These are phyloP conservation scores for Cydonia oblonga DNA, from an alignment of 331 rosid species.

Conservation along the genomic window DNA sequence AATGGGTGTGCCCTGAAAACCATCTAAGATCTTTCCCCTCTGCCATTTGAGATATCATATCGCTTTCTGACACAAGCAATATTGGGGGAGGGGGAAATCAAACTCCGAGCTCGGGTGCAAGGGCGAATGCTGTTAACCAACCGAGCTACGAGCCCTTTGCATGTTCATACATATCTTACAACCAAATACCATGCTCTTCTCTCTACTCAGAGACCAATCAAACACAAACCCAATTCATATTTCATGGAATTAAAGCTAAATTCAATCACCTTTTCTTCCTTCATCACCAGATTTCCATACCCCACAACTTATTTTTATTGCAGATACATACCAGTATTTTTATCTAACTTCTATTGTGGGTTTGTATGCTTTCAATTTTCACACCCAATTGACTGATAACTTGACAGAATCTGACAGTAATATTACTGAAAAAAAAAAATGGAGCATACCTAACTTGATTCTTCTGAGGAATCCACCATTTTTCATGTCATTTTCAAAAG, in stretches of 20 bases:
- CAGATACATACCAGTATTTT: neutral
- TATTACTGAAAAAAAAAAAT: neutral
- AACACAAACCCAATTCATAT: slow-evolving; percentile 29
- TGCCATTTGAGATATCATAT: slow-evolving; percentile 31
- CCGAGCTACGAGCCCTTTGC: too few species aligned
- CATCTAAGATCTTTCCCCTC: slow-evolving; percentile 22
- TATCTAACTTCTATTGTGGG: neutral
- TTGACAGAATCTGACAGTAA: neutral
- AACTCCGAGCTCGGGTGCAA: too few species aligned
- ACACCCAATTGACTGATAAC: slow-evolving; percentile 9
- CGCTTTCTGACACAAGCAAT: too few species aligned
- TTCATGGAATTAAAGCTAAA: slow-evolving; percentile 4
- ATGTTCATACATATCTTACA: neutral
- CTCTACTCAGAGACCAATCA: slow-evolving; percentile 19
- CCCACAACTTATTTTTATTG: neutral
- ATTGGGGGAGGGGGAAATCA: too few species aligned
- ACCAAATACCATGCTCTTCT: slow-evolving; percentile 14
- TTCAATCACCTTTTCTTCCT: neutral
- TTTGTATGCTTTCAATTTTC: slow-evolving; percentile 5
- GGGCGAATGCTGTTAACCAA: too few species aligned
- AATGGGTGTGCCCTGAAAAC: slow-evolving; percentile 44
- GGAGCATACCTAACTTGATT: slow-evolving; percentile 25
- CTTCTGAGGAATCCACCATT: slow-evolving; percentile 11
- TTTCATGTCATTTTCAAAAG: slow-evolving; percentile 3
- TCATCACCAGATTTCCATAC: slow-evolving; percentile 4